Evolutionary conservation across 192 early-diverging fungal genomes (phyloP).

Genomic region (Backusella mclennaniae): DNA sequence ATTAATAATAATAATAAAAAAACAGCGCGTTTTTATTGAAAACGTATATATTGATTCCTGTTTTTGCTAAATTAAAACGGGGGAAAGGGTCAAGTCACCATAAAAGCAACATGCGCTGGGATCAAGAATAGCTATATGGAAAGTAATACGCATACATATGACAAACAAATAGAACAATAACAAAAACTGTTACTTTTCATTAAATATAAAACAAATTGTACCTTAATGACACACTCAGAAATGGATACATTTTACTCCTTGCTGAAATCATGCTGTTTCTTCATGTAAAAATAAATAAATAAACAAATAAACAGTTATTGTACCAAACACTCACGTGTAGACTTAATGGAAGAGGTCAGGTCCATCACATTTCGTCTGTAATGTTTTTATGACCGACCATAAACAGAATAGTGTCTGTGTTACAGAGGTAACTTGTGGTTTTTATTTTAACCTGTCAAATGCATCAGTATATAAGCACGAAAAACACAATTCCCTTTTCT

Average conservation of each 20-base stretch:
- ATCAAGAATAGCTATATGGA: too few species aligned
- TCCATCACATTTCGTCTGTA: background rate
- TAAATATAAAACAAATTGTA: too few species aligned
- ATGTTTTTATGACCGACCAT: slow-evolving; percentile 1
- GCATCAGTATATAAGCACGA: background rate
- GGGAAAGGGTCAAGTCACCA: too few species aligned
- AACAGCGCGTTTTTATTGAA: background rate
- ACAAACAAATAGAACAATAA: too few species aligned
- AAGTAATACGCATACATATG: too few species aligned
- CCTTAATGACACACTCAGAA: too few species aligned
- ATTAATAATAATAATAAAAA: too few species aligned
- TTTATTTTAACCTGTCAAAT: background rate
- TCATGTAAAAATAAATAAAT: background rate
- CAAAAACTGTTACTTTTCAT: too few species aligned
- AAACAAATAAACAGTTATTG: background rate
- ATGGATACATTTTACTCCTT: background rate
- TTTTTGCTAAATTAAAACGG: too few species aligned
- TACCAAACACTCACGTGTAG: background rate
- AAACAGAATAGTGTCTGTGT: background rate
- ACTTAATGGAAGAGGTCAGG: background rate
- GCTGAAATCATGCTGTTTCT: background rate
- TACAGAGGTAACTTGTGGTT: background rate
- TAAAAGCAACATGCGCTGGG: too few species aligned
- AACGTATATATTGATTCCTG: background rate
- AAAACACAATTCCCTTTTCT: background rate